These are phyloP conservation scores for Diversispora eburnea DNA, from an alignment of 192 early-diverging fungal genomes.

Conservation along the genomic window DNA sequence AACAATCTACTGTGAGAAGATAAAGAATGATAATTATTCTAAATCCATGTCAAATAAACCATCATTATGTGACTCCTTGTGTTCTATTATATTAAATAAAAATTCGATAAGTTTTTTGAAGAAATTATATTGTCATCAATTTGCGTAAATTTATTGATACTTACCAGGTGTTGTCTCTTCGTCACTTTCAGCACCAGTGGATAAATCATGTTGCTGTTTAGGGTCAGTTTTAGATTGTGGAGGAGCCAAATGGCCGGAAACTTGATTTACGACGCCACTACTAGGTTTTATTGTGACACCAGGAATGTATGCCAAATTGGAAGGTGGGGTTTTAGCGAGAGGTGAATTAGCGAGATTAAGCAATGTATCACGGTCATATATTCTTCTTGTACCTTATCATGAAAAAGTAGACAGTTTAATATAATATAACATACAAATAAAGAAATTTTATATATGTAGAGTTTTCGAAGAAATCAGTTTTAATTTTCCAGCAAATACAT, in stretches of 20 bases:
- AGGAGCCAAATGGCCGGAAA: conserved; percentile 19
- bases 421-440: background rate
- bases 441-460: background rate
- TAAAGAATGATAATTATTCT: background rate
- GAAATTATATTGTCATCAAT: background rate
- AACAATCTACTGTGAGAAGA: background rate
- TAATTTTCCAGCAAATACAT: no score
- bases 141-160: background rate
- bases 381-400: conserved; percentile 58
- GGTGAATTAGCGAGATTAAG: conserved; percentile 60
- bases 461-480: background rate
- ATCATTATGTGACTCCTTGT: no score
- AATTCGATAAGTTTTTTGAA: background rate
- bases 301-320: conserved; percentile 54
- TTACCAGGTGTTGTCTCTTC: background rate
- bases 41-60: no score
- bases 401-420: background rate
- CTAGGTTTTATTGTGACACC: conserved; percentile 51
- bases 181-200: conserved; percentile 5
- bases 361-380: conserved; percentile 60
- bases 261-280: background rate
- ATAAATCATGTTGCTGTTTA: background rate
- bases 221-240: background rate
- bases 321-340: conserved; percentile 56
- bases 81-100: background rate